These are phyloP conservation scores for Penicillium sp. DNA, from an alignment of 2,329 filamentous ascomycete genomes.

Conservation along the genomic window DNA sequence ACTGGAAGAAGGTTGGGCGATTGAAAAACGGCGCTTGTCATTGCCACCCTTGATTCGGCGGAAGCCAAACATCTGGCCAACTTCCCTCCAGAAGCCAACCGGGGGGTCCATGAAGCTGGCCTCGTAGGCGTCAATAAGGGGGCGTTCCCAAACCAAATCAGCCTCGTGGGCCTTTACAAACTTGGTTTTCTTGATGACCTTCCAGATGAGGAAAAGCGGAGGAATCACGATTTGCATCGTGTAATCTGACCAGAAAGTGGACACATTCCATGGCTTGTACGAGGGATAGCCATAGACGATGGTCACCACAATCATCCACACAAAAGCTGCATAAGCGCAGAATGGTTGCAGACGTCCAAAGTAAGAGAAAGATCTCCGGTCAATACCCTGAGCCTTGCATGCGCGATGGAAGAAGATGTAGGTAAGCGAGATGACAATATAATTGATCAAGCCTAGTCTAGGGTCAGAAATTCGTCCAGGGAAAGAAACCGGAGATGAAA, in stretches of 20 bases:
- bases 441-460: slow-evolving; percentile 56
- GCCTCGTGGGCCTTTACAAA: slow-evolving; percentile 58
- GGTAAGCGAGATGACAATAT: slow-evolving; percentile 63
- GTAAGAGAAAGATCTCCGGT: slow-evolving; percentile 61
- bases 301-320: slow-evolving; percentile 32
- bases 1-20: slow-evolving; percentile 22
- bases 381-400: slow-evolving; percentile 54
- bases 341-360: slow-evolving; percentile 63
- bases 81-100: slow-evolving; percentile 60
- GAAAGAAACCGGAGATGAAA: background rate
- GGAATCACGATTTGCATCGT: slow-evolving; percentile 61
- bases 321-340: slow-evolving; percentile 43
- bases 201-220: slow-evolving; percentile 63
- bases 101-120: slow-evolving; percentile 54
- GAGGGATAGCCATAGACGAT: slow-evolving; percentile 60
- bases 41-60: slow-evolving; percentile 23
- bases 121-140: slow-evolving; percentile 62
- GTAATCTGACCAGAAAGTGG: slow-evolving; percentile 57
- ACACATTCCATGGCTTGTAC: slow-evolving; percentile 51
- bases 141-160: slow-evolving; percentile 65
- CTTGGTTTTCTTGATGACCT: slow-evolving; percentile 63
- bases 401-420: slow-evolving; percentile 63
- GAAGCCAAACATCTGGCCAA: slow-evolving; percentile 51
- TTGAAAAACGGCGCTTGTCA: slow-evolving; percentile 19
- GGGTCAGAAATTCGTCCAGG: background rate